Conservation (phyloP, 2,329 filamentous ascomycete species). For the Beauveria bassiana region DNA sequence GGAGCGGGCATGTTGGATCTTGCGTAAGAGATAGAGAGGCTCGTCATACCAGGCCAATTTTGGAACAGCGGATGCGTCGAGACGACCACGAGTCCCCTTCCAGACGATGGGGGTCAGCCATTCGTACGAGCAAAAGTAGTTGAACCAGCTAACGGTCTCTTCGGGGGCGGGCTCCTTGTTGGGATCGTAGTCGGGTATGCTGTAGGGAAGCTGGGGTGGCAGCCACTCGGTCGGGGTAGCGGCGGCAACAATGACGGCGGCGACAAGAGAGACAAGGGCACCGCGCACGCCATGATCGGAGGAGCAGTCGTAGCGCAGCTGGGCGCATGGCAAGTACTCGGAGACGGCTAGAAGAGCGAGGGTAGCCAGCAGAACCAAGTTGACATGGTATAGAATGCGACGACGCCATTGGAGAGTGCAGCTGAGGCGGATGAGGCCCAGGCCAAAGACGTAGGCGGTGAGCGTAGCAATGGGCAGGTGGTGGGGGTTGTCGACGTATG, state of each 20-base stretch:
- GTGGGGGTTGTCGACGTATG: conserved; percentile 24
- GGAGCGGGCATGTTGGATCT: conserved; percentile 34
- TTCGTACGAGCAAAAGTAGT: conserved; percentile 40
- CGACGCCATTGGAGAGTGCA: conserved; percentile 37
- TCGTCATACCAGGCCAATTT: conserved; percentile 48
- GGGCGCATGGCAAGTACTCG: conserved; percentile 37
- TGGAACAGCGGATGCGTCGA: conserved; percentile 41
- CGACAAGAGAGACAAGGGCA: conserved; percentile 28
- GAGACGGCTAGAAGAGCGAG: conserved; percentile 29
- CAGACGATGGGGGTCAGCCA: conserved; percentile 20
- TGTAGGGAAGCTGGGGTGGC: conserved; percentile 32
- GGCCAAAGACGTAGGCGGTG: conserved; percentile 32
- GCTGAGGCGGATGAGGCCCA: conserved; percentile 36
- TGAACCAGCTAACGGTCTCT: conserved; percentile 46
- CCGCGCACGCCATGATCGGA: conserved; percentile 24
- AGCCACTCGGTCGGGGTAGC: conserved; percentile 44
- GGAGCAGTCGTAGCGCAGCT: conserved; percentile 25
- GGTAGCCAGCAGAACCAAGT: conserved; percentile 33
- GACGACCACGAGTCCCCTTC: conserved; percentile 35
- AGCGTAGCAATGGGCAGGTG: conserved; percentile 30
- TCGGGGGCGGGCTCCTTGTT: conserved; percentile 37
- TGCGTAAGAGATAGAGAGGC: conserved; percentile 38
- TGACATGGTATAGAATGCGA: conserved; percentile 40
- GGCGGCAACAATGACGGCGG: conserved; percentile 32
- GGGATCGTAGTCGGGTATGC: conserved; percentile 29